Conservation (phyloP, 139 green algal genomes). For the Haematococcus lacustris region DNA sequence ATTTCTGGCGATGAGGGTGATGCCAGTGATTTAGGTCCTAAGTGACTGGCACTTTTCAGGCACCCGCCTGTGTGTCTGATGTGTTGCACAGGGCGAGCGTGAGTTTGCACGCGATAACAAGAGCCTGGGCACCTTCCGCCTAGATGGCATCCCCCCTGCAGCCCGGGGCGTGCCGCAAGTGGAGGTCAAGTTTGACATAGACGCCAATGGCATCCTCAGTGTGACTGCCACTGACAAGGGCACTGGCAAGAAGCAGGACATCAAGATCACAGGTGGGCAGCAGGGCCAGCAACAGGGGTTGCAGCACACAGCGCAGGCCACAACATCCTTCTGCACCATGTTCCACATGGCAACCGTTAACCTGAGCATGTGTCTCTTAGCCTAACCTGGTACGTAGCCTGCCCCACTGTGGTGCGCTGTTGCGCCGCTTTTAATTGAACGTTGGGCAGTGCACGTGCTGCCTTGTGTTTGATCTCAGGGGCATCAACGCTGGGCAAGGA, state of each 20-base stretch:
- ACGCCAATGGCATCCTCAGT: conserved; percentile 96
- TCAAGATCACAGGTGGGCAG: conserved; percentile 83
- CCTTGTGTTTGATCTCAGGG: too few relatives aligned
- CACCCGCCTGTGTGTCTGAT: too few relatives aligned
- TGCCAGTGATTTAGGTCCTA: too few relatives aligned
- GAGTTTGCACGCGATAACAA: conserved; percentile 96
- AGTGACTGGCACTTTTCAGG: too few relatives aligned
- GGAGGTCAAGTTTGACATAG: conserved; percentile 99
- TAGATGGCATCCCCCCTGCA: conserved; percentile 95
- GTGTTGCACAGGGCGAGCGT: conserved; percentile 41
- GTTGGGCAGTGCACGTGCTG: neutral
- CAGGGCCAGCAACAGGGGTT: too few relatives aligned
- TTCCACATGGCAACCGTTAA: neutral
- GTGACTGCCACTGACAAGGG: conserved; percentile 94
- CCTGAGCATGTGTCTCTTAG: neutral
- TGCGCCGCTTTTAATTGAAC: neutral
- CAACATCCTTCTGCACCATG: neutral
- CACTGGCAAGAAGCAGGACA: conserved; percentile 93
- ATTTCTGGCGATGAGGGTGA: too few relatives aligned
- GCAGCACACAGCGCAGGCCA: neutral
- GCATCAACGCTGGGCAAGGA: conserved; percentile 57
- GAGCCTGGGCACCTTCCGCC: conserved; percentile 88
- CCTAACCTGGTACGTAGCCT: neutral
- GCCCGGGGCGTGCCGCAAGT: conserved; percentile 86
- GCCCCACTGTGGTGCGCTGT: neutral